These are phyloP conservation scores for Blepharisma undulans DNA, from an alignment of 169 alveolate species.

Conservation along the genomic window DNA sequence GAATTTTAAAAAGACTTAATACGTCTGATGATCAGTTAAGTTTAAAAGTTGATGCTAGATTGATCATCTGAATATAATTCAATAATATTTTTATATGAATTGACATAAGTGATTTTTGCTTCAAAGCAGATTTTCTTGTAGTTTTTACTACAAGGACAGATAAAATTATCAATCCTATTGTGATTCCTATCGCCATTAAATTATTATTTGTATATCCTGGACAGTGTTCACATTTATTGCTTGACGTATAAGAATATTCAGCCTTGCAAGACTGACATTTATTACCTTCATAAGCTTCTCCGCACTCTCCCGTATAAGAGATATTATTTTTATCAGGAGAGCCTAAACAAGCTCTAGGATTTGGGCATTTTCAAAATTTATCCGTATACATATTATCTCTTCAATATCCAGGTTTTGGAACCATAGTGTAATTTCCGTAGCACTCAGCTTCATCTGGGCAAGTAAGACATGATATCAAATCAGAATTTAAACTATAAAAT, in stretches of 20 bases:
- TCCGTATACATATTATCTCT: background rate
- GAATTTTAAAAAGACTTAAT: background rate
- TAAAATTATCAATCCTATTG: background rate
- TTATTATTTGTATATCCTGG: background rate
- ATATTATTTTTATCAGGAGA: background rate
- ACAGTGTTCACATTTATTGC: background rate
- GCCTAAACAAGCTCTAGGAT: constrained; percentile 9
- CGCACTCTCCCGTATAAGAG: constrained; percentile 36
- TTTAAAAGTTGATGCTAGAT: background rate
- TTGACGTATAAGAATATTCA: background rate
- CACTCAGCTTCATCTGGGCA: constrained; percentile 31
- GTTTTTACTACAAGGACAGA: background rate
- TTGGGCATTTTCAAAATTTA: constrained; percentile 17
- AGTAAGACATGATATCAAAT: background rate
- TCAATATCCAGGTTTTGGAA: constrained; percentile 38
- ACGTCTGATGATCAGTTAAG: background rate
- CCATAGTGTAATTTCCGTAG: background rate
- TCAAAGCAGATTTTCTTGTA: constrained; percentile 14
- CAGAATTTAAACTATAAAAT: background rate
- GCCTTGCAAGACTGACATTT: background rate
- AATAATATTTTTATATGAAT: constrained; percentile 20
- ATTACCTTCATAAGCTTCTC: background rate
- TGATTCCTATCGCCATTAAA: background rate
- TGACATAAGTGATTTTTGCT: background rate
- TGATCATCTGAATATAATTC: background rate